Base-by-base conservation (phyloP, 306 rosid species). In the Cicer chorassanicum region DNA sequence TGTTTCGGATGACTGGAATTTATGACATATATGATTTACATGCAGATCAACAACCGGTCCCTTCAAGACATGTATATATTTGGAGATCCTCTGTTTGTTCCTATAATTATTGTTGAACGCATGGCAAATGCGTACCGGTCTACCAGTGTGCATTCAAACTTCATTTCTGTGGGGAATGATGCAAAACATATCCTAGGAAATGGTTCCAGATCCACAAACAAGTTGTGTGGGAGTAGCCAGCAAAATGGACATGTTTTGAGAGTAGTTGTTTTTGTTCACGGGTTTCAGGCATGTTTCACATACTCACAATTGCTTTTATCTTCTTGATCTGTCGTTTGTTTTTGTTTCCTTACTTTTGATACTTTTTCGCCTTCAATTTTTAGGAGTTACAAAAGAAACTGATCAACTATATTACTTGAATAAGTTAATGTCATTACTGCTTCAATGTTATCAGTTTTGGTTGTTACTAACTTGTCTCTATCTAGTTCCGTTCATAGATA, bases 191-290 rank as follows among this genome's bases (percentile, higher is more conserved):
- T 74, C 11, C 43, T 69, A 42, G 86, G 74, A 62, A 63, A 39
- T 82, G 90, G 81, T 81, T 45, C 84, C 34, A 84, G 87, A 74
- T 73, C 78, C 72, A 44, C 40, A 56, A 68, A 81, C 74, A 92
- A 81, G 81, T 79, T 57, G 69, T 53, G 77, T 14, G 70, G 82
- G 42, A 73, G 56, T 72, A 76, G 73, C 79, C 74, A 75, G 65
- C 72, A 84, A 72, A 86, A 82, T 65, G 81, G 79, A 39, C 92
- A 86, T 71, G 82, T 87, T 78, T 82, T 94, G 78, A 92, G 86
- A 82, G 77, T 90, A 72, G 97, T 86, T 46, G 91, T 94, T 80
- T 94, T 94, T 73, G 99, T 94, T 75, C 99, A 94, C 70, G 99
- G 99, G 11, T 94, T 94, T 85, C 97, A 94, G 99, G 99, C 89